Conservation (phyloP, 2,329 filamentous ascomycete species). For the Stachybotrys echinatus region DNA sequence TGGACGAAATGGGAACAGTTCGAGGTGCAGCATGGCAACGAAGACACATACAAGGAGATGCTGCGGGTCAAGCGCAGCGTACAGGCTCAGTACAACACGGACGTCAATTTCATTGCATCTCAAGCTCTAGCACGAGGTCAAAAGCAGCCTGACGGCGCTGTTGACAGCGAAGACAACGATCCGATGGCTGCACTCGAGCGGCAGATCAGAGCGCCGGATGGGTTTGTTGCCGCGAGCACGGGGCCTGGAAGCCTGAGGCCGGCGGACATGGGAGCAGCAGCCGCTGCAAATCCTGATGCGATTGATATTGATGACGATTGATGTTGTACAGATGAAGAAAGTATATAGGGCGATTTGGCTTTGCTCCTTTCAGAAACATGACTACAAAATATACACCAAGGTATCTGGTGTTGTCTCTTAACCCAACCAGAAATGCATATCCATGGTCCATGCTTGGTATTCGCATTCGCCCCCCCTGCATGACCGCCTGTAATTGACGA, state of each 20-base stretch:
- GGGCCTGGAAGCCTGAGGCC: conserved; percentile 50
- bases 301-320: conserved; percentile 77
- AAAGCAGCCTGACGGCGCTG: conserved; percentile 45
- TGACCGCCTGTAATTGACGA: too few species aligned
- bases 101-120: conserved; percentile 96
- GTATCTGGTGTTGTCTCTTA: too few species aligned
- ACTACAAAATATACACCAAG: too few species aligned
- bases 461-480: too few species aligned
- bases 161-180: conserved; percentile 55
- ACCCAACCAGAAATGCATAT: too few species aligned
- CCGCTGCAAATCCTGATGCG: conserved; percentile 71
- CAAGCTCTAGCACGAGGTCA: conserved; percentile 85
- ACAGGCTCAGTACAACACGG: conserved; percentile 96
- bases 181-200: conserved; percentile 87
- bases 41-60: conserved; percentile 99
- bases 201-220: conserved; percentile 80
- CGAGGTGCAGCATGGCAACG: conserved; percentile 96
- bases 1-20: conserved; percentile 98
- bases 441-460: too few species aligned
- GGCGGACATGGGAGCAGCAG: conserved; percentile 28
- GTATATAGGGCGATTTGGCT: background rate
- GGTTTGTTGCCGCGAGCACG: conserved; percentile 84
- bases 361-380: too few species aligned
- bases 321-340: conserved; percentile 41
- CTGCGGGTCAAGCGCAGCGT: conserved; percentile 94